Percentiles rank a stretch among this genome's conserved stretches.
Evolutionary conservation across 2,329 filamentous ascomycete species (phyloP).

Genomic region (Fusarium oligoseptatum): DNA sequence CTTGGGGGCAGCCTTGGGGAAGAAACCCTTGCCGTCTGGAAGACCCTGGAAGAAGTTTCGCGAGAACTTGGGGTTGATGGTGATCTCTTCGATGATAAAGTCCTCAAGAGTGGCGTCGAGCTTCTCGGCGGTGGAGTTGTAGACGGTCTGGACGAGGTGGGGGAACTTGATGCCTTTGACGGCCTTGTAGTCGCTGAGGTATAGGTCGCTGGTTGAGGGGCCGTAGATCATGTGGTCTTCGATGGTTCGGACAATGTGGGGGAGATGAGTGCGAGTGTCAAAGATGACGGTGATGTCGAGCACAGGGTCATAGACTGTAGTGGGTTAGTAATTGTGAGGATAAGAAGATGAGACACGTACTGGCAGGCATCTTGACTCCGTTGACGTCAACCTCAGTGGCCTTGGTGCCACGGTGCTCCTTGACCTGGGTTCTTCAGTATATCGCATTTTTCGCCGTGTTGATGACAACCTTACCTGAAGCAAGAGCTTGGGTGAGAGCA

Average conservation of each 20-base stretch:
- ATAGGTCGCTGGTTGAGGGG: not conserved
- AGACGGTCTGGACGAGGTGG: conserved; percentile 19
- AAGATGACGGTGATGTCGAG: conserved; percentile 10
- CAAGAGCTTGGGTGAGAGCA: conserved; percentile 20
- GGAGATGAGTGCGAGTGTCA: conserved; percentile 1
- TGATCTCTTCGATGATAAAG: conserved; percentile 18
- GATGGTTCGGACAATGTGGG: conserved; percentile 19
- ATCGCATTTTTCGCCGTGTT: too few relatives aligned
- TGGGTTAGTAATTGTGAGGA: not conserved
- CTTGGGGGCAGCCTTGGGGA: not conserved
- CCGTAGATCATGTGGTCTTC: conserved; percentile 27
- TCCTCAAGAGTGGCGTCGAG: conserved; percentile 25
- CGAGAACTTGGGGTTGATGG: not conserved
- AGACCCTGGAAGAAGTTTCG: not conserved
- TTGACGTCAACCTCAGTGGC: conserved; percentile 4
- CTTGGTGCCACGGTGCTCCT: not conserved
- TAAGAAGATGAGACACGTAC: not conserved
- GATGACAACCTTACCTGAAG: not conserved
- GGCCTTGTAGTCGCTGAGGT: conserved; percentile 21
- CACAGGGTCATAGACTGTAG: not conserved
- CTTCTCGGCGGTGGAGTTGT: conserved; percentile 9
- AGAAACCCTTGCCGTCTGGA: not conserved
- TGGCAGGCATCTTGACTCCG: not conserved
- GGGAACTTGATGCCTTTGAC: conserved; percentile 22
- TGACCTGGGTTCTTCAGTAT: not conserved